phyloP scores from a whole-genome alignment of 805 yeast genomes.

The Starmerella stellata region DNA sequence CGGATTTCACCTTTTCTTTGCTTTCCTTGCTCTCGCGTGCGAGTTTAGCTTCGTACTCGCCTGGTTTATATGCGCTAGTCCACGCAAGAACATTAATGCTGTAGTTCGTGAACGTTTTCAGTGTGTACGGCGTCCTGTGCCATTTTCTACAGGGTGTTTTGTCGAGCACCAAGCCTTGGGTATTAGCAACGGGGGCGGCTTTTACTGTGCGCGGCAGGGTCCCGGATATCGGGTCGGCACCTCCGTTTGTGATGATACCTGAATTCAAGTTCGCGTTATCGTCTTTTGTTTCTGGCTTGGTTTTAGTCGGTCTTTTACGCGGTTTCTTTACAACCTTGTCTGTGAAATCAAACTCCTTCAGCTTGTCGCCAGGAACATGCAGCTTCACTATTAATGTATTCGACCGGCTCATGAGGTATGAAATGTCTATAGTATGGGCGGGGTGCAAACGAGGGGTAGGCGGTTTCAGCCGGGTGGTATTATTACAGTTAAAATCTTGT shows the following conservation, averaged over 20 bases:
- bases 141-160: slow-evolving; percentile 30
- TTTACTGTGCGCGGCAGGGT: slow-evolving; percentile 14
- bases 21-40: background rate
- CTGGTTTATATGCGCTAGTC: slow-evolving; percentile 22
- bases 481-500: too few species aligned
- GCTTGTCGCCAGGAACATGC: slow-evolving; percentile 11
- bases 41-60: slow-evolving; percentile 3
- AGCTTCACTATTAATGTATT: slow-evolving; percentile 11
- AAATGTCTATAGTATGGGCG: too few species aligned
- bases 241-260: slow-evolving; percentile 3
- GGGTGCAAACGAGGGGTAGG: too few species aligned
- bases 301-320: slow-evolving; percentile 6
- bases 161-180: slow-evolving; percentile 27
- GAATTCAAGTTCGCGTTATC: background rate
- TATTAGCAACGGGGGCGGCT: slow-evolving; percentile 21
- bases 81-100: slow-evolving; percentile 25
- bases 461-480: too few species aligned
- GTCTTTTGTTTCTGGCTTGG: background rate
- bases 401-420: background rate
- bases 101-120: slow-evolving; percentile 32
- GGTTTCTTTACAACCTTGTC: slow-evolving; percentile 6
- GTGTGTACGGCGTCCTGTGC: slow-evolving; percentile 25
- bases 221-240: slow-evolving; percentile 13
- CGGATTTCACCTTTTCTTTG: background rate
- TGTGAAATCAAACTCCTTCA: slow-evolving; percentile 12